Conservation (phyloP, 169 alveolate species). For the Haemoproteus tartakovskyi region DNA sequence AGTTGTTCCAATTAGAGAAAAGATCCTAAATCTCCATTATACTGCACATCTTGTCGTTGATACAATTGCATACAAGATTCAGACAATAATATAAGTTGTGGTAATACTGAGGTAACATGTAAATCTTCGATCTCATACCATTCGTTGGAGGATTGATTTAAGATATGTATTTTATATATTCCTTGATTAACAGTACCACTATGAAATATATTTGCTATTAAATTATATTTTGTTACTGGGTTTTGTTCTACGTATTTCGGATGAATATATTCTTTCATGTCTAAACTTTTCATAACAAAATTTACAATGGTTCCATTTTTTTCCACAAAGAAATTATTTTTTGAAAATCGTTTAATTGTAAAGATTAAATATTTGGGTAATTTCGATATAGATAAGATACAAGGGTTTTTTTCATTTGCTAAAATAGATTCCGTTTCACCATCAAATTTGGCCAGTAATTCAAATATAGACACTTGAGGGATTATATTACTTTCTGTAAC, state of each 20-base stretch:
- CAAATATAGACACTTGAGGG: slow-evolving; percentile 91
- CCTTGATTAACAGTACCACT: slow-evolving; percentile 95
- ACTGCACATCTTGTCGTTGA: slow-evolving; percentile 78
- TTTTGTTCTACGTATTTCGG: slow-evolving; percentile 75
- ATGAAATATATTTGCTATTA: slow-evolving; percentile 93
- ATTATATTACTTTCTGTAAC: slow-evolving; percentile 86
- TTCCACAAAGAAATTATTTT: slow-evolving; percentile 94
- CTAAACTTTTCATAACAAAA: slow-evolving; percentile 93
- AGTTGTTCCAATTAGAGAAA: neutral
- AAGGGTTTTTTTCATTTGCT: slow-evolving; percentile 16
- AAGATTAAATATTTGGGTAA: slow-evolving; percentile 90
- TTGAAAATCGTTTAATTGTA: slow-evolving; percentile 91
- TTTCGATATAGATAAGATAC: slow-evolving; percentile 70
- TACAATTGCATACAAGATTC: slow-evolving; percentile 85
- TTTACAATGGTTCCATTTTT: slow-evolving; percentile 98
- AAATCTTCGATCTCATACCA: slow-evolving; percentile 97
- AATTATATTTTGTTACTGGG: slow-evolving; percentile 86
- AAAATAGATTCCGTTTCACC: slow-evolving; percentile 90
- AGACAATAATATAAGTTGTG: slow-evolving; percentile 93
- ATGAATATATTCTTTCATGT: slow-evolving; percentile 82
- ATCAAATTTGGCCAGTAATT: slow-evolving; percentile 91
- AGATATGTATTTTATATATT: slow-evolving; percentile 88
- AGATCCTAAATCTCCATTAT: slow-evolving; percentile 44
- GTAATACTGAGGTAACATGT: slow-evolving; percentile 92
- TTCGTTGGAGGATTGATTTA: slow-evolving; percentile 87